Evolutionary conservation across 2,329 filamentous ascomycete species (phyloP), one percentile per base, ranked within the genome.

Genomic region (Aspergillus sp.): DNA sequence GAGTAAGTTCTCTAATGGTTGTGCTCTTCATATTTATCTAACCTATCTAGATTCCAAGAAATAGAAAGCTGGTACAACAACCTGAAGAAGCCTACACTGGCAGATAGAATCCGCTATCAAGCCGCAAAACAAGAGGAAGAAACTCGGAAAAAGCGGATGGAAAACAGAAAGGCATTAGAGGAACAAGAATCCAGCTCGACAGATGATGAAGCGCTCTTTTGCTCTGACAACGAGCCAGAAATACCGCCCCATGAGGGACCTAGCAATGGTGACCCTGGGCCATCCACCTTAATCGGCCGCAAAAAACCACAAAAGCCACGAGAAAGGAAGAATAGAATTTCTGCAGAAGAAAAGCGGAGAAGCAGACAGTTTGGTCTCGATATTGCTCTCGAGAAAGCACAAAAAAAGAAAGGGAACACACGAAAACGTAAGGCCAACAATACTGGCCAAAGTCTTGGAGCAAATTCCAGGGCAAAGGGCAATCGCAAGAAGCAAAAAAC

Each of bases 361-460:
- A 50, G 51, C 40, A 47, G 44, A 32, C 19, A 40, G 6, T 28
- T 49, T 9, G 51, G 52, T 5, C 43, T 55, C n/a, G 40, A 49
- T 5, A 8, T 41, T 11, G 28, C 38, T 26, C 34, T 44, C 7
- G 41, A 35, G 9, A 44, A 13, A 6, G 13, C n/a, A 29, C 10
- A 37, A 40, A 44, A 36, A 29, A 35, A 4, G 7, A 13, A 9
- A 7, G 26, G 9, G 12, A 42, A 29, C 9, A 33, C 33, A 30
- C 29, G 27, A 27, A 49, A 45, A 34, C 40, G 41, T 2, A 38
- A 33, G 10, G 35, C 26, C 10, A 12, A 37, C 5, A 13, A 10
- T 3, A 32, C 12, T 19, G 19, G 19, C 19, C 19, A 2, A n/a
- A 29, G 11, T 11, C 11, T 26, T 10, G 39, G 33, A 33, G 3